A percentile compares a stretch with the other conserved stretches of the same genome.
phyloP scores from a whole-genome alignment of 73 alveolate genomes.

The Blepharisma stoltei region DNA sequence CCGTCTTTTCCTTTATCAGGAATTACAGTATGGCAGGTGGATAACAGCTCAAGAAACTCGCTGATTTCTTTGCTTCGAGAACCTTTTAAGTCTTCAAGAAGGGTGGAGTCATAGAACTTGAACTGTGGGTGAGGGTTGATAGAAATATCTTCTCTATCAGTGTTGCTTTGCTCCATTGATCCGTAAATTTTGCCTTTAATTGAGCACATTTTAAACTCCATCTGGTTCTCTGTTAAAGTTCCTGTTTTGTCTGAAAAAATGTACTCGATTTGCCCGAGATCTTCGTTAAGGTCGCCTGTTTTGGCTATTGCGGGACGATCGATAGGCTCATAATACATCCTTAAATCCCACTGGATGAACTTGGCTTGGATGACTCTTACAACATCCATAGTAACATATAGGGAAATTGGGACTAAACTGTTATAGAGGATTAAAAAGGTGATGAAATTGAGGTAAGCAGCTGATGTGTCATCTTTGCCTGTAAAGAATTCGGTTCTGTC shows the following conservation, averaged over 20 bases:
- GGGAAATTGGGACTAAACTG: slow-evolving; percentile 81
- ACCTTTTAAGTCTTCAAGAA: background rate
- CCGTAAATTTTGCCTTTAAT: slow-evolving; percentile 4
- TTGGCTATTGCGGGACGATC: slow-evolving; percentile 67
- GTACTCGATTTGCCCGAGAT: slow-evolving; percentile 13
- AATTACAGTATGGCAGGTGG: slow-evolving; percentile 68
- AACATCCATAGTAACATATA: slow-evolving; percentile 71
- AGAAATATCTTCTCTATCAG: background rate
- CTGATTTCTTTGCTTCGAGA: background rate
- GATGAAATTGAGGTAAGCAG: slow-evolving; percentile 38
- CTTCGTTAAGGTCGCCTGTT: slow-evolving; percentile 56
- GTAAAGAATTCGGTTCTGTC: background rate
- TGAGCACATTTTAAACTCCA: slow-evolving; percentile 23
- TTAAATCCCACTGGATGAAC: slow-evolving; percentile 68
- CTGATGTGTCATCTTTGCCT: slow-evolving; percentile 41
- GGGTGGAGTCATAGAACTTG: slow-evolving; percentile 4
- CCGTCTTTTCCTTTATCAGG: slow-evolving; percentile 49
- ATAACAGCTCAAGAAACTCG: slow-evolving; percentile 48
- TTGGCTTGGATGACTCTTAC: slow-evolving; percentile 69
- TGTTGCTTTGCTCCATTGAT: background rate
- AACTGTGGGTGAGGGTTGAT: background rate
- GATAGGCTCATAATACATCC: slow-evolving; percentile 59
- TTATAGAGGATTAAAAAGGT: slow-evolving; percentile 71
- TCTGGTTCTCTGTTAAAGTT: slow-evolving; percentile 12
- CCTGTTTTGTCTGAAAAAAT: slow-evolving; percentile 23